Evolutionary conservation across 257 asterid genomes (phyloP).

Genomic region (Verbascum thapsus): DNA sequence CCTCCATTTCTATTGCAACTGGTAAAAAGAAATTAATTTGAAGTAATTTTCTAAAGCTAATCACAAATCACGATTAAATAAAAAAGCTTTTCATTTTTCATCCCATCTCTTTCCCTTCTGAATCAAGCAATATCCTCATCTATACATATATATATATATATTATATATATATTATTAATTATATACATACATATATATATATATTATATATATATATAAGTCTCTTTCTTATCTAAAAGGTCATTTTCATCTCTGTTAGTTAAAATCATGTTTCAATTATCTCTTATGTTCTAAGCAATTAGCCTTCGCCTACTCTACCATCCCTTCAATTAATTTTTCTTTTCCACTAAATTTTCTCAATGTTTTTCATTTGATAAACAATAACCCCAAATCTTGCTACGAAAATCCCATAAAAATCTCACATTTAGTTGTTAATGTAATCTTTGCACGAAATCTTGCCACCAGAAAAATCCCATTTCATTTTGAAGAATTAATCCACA

Average conservation of each 20-base stretch:
- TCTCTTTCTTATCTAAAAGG: conserved; percentile 1
- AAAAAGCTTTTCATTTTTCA: conserved; percentile 2
- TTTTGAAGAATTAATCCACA: neutral
- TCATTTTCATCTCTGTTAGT: conserved; percentile 39
- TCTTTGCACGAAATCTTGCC: conserved; percentile 11
- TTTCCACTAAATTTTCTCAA: neutral
- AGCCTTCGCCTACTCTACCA: conserved; percentile 4
- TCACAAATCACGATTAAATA: neutral
- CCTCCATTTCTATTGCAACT: conserved; percentile 23
- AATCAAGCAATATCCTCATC: conserved; percentile 48
- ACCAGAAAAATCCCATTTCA: neutral
- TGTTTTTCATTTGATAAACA: neutral
- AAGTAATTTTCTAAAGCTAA: neutral
- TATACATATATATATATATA: conserved; percentile 23
- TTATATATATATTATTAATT: neutral
- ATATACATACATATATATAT: conserved; percentile 5
- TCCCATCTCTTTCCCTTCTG: conserved; percentile 37
- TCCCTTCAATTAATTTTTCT: neutral
- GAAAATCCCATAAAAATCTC: neutral
- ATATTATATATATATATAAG: neutral
- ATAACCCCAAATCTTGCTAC: conserved; percentile 19
- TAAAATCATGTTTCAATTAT: conserved; percentile 31
- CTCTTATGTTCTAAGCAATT: conserved; percentile 36
- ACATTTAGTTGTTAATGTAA: neutral
- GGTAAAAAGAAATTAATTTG: neutral